Evolutionary conservation across 352 stramenopile genomes (phyloP).

Genomic region (Phytophthora hybrid): DNA sequence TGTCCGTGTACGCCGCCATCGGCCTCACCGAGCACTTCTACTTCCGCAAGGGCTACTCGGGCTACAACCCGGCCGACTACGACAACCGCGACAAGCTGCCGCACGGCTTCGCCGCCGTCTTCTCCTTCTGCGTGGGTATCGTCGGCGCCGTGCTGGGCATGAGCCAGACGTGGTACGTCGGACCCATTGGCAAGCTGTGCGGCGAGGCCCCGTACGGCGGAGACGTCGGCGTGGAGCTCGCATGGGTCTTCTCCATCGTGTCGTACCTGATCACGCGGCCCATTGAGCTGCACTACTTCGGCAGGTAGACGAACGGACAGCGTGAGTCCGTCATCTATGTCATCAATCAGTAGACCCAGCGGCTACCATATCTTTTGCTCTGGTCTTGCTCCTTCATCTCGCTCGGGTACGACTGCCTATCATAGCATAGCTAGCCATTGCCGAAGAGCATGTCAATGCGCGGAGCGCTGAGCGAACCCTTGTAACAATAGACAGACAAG

Average conservation of each 20-base stretch:
- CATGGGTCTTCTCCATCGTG: conserved; percentile 44
- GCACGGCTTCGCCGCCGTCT: conserved; percentile 49
- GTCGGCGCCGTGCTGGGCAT: conserved; percentile 51
- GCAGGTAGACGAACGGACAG: conserved; percentile 23
- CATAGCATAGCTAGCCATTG: not conserved
- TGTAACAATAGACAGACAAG: conserved; percentile 1
- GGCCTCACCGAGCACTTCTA: conserved; percentile 50
- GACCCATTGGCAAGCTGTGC: conserved; percentile 39
- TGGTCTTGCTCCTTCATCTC: conserved; percentile 10
- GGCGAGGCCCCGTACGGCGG: conserved; percentile 44
- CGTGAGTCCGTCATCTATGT: conserved; percentile 1
- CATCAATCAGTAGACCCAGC: conserved; percentile 34
- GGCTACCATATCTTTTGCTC: conserved; percentile 17
- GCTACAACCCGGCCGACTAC: conserved; percentile 55
- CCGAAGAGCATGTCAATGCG: not conserved
- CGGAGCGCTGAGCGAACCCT: conserved; percentile 2
- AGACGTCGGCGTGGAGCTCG: conserved; percentile 53
- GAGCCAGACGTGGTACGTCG: conserved; percentile 62
- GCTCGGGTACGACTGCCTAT: not conserved
- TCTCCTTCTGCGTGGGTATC: conserved; percentile 48
- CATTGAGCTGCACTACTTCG: conserved; percentile 56
- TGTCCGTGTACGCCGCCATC: conserved; percentile 50
- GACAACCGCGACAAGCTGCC: conserved; percentile 54
- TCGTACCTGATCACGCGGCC: conserved; percentile 49
- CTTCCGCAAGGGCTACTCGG: conserved; percentile 54